Percentiles rank a stretch among this genome's conserved stretches.
Evolutionary conservation across 2,329 filamentous ascomycete genomes (phyloP).

Genomic region (Biscogniauxia marginata): DNA sequence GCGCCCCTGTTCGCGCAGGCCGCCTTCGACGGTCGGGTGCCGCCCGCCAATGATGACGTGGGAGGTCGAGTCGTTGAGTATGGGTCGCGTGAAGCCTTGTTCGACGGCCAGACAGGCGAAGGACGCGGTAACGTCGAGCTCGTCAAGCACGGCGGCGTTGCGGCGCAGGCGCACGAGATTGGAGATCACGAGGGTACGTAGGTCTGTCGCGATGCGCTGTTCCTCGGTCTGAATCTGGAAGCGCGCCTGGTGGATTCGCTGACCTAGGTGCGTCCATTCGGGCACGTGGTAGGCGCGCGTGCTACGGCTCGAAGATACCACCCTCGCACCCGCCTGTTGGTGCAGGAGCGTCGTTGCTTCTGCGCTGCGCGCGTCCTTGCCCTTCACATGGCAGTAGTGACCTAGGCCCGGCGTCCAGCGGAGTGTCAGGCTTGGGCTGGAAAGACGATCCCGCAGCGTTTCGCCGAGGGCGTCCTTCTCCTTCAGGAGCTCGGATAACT

Average conservation of each 20-base stretch:
- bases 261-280: constrained; percentile 81
- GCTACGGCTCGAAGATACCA: constrained; percentile 74
- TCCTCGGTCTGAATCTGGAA: constrained; percentile 82
- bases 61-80: constrained; percentile 54
- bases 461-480: constrained; percentile 62
- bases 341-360: neutral
- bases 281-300: constrained; percentile 82
- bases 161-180: constrained; percentile 84
- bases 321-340: constrained; percentile 25
- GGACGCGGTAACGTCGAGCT: constrained; percentile 85
- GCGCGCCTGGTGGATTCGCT: constrained; percentile 73
- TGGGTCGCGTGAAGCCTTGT: constrained; percentile 70
- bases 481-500: constrained; percentile 58
- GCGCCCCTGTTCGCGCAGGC: constrained; percentile 74
- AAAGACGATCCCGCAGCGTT: constrained; percentile 59
- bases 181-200: constrained; percentile 74
- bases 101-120: constrained; percentile 79
- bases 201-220: constrained; percentile 69
- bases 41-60: constrained; percentile 83
- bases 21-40: constrained; percentile 88
- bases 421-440: constrained; percentile 67
- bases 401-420: constrained; percentile 86
- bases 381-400: constrained; percentile 87
- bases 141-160: constrained; percentile 89
- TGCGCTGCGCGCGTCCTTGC: constrained; percentile 60